Base-by-base conservation (phyloP, 2,329 filamentous ascomycete genomes). In the Cladosporium sp. region DNA sequence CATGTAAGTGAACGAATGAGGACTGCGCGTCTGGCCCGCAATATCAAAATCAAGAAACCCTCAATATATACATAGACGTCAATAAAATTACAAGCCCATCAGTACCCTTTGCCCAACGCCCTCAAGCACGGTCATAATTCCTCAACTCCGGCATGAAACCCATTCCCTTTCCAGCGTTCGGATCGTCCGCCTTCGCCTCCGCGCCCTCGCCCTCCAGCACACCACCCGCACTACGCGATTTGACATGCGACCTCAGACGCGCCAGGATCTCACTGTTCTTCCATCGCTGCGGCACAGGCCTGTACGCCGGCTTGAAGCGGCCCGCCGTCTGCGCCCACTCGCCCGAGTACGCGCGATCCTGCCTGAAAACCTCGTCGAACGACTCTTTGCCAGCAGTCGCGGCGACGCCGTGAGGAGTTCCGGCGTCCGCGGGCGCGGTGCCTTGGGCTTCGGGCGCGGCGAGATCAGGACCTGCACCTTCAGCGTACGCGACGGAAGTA, bases 271-370 rank as follows among this genome's bases (percentile, higher is more conserved):
- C 89, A 70, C 91, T 96, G 68, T 89, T 88, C 79, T 85, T 87
- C 95, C 95, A 99, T 69, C 94, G 85, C 72, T 82, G 80, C 14
- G 95, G 95, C 66, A 98, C 93, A 46, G 94, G 94, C 64, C 94
- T 84, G 80, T 97, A 97, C 40, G 93, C 92, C 33, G 94, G 92
- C 83, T 91, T 94, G 80, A 97, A 97, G 26, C 92, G 93, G 35
- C 95, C 95, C 5, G 97, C 85, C 0, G 95, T 99, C 84, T 98
- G 94, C 68, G 92, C 92, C 95, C 95, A 99, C 82, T 99, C 95
- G 68, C 93, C 93, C 65, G 79, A 84, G 69, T 77, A 84, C 26
- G 81, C 84, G 62, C 83, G 81, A 53, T 81, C 80, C 65, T 82
- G 79, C 72, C 83, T 82, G 82, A 81, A 84, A 74, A 79, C 69